Evolutionary conservation across 2,329 filamentous ascomycete species (phyloP).

Genomic region (Drechmeria coniospora): DNA sequence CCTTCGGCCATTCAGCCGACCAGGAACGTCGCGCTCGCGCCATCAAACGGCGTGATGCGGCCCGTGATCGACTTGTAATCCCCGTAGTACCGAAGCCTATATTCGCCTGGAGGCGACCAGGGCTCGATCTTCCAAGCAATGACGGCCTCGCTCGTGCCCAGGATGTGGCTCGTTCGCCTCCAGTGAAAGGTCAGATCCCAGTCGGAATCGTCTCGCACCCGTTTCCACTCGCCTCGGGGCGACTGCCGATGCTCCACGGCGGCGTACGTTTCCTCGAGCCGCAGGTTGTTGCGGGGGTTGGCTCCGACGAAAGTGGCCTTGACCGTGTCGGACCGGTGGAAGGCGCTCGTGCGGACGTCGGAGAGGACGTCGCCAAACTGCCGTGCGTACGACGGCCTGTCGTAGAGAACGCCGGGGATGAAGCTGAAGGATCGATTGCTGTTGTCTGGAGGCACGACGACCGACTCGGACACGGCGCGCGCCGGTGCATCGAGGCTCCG

Average conservation of each 20-base stretch:
- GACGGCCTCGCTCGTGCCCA: constrained; percentile 61
- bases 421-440: constrained; percentile 60
- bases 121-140: constrained; percentile 66
- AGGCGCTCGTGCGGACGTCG: constrained; percentile 31
- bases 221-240: constrained; percentile 36
- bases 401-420: constrained; percentile 63
- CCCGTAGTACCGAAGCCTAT: constrained; percentile 68
- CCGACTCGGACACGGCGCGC: constrained; percentile 18
- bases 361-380: constrained; percentile 52
- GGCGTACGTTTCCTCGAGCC: constrained; percentile 62
- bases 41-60: constrained; percentile 51
- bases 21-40: constrained; percentile 39
- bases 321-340: constrained; percentile 42
- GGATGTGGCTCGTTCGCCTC: constrained; percentile 52
- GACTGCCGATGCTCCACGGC: constrained; percentile 42
- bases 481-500: constrained; percentile 24
- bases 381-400: constrained; percentile 48
- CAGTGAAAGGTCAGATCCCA: constrained; percentile 73
- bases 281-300: constrained; percentile 76
- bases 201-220: constrained; percentile 60
- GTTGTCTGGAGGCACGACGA: constrained; percentile 60
- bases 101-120: constrained; percentile 43
- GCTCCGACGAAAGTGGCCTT: constrained; percentile 64
- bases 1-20: constrained; percentile 4
- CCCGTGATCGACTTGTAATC: constrained; percentile 50